Base-by-base conservation (phyloP, 2,329 filamentous ascomycete species). In the Penicillium sp. region DNA sequence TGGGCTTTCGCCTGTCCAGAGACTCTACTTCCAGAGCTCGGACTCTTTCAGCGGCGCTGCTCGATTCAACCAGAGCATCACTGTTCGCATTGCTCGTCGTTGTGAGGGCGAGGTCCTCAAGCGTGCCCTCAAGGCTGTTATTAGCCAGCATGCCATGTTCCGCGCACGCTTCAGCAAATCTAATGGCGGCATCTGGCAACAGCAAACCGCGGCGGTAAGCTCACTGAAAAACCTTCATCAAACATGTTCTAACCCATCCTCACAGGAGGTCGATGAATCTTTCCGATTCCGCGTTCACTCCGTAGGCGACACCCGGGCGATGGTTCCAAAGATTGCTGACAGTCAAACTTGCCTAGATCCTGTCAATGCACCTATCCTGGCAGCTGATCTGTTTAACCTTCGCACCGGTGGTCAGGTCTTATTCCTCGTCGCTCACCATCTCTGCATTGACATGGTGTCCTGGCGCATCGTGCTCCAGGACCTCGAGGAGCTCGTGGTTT, bases 351-450 rank as follows among this genome's bases (percentile, higher is more conserved):
- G 64, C 50, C 63, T 76, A 23, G 66, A 74, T 45, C 69, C 72
- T 21, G 50, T 71, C 5, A 63, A 70, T 45, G 69, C 68, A 0
- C 68, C 76, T 1, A 69, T 76, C 1, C 71, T 79, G 16, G 71
- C 72, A 1, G 69, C 72, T 11, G 74, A 78, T 51, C 57, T 78
- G 1, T 74, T 78, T 53, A 69, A 75, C 27, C 60, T 73, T 5
- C 61, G 72, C 34, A 66, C 69, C 5, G 68, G 65, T 8, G 72
- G 72, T 10, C 67, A 68, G 31, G 59, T 68, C 9, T 58, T 71
- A n/a, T 70, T 71, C 57, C 52, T 71, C 10, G 66, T 66, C 3
- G 68, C 65, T 39, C 67, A 69, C 53, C 68, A 71, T 49, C 46
- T 70, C 9, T 68, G 65, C 29, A 60, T 71, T 49, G 68, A 71